These are phyloP conservation scores for Apiospora malaysiana DNA, from an alignment of 2,329 filamentous ascomycete species.

Conservation along the genomic window DNA sequence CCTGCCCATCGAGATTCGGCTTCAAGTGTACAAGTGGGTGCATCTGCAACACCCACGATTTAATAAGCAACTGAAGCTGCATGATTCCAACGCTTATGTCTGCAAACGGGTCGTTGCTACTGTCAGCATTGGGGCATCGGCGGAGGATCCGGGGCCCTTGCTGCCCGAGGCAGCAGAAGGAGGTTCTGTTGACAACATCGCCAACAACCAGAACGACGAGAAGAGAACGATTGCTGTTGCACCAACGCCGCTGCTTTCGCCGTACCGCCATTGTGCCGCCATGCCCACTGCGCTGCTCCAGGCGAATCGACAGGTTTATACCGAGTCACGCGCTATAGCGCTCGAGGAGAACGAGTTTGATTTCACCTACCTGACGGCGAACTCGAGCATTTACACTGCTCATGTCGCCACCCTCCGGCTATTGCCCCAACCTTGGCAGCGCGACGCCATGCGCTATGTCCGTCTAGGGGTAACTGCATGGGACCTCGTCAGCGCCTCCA, in stretches of 20 bases:
- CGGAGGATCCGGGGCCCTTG: background rate
- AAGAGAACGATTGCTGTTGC: too few relatives aligned
- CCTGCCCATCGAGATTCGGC: slow-evolving; percentile 52
- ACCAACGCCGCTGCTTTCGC: slow-evolving; percentile 34
- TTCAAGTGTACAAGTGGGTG: slow-evolving; percentile 53
- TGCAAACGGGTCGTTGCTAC: background rate
- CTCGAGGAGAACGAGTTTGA: slow-evolving; percentile 52
- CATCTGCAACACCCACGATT: slow-evolving; percentile 45
- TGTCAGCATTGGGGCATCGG: background rate
- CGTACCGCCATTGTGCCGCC: slow-evolving; percentile 44
- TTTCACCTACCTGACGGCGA: slow-evolving; percentile 36
- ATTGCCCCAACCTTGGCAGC: slow-evolving; percentile 49
- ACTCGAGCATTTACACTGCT: background rate
- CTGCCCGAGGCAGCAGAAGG: background rate
- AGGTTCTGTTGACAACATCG: background rate
- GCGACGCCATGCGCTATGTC: slow-evolving; percentile 44
- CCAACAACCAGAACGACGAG: too few relatives aligned
- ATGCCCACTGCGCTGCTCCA: slow-evolving; percentile 49
- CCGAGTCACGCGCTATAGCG: slow-evolving; percentile 47
- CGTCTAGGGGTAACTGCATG: slow-evolving; percentile 47
- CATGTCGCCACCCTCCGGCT: slow-evolving; percentile 33
- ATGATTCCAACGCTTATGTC: slow-evolving; percentile 44
- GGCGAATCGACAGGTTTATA: slow-evolving; percentile 48
- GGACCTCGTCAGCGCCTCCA: slow-evolving; percentile 41
- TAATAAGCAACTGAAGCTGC: slow-evolving; percentile 45